Evolutionary conservation across 768 basidiomycete species (phyloP).

Genomic region (Suillus plorans): DNA sequence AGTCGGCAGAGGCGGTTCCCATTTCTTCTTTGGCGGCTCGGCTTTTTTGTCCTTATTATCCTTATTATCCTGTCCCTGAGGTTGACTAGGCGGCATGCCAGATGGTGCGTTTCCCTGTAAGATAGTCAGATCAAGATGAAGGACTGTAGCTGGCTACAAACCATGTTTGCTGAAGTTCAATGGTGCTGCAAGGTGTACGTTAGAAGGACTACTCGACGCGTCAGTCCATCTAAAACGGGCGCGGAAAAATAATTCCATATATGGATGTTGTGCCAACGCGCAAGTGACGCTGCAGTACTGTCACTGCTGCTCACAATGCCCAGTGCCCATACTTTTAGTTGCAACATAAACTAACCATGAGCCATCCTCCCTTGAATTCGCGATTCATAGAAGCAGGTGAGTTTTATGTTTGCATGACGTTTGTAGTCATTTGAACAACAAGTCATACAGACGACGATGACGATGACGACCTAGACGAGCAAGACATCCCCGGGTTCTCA

Average conservation of each 20-base stretch:
- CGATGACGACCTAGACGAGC: constrained; percentile 75
- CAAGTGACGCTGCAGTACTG: too few relatives aligned
- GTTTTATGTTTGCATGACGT: constrained; percentile 5
- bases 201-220: constrained; percentile 42
- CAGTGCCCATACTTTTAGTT: neutral
- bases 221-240: constrained; percentile 36
- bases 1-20: constrained; percentile 97
- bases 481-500: constrained; percentile 76
- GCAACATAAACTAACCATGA: constrained; percentile 18
- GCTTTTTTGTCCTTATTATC: constrained; percentile 46
- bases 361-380: constrained; percentile 43
- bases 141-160: constrained; percentile 9
- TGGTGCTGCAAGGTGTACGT: neutral
- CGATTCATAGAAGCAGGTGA: constrained; percentile 82
- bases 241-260: neutral
- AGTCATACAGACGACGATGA: constrained; percentile 54
- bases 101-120: constrained; percentile 76
- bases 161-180: constrained; percentile 20
- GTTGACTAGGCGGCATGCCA: constrained; percentile 44
- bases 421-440: constrained; percentile 10
- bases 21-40: constrained; percentile 80
- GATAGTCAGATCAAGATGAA: constrained; percentile 10
- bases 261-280: neutral
- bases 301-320: neutral
- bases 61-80: constrained; percentile 46